These are phyloP conservation scores for Mucor circinelloides DNA, from an alignment of 371 early-diverging fungal species.

Conservation along the genomic window DNA sequence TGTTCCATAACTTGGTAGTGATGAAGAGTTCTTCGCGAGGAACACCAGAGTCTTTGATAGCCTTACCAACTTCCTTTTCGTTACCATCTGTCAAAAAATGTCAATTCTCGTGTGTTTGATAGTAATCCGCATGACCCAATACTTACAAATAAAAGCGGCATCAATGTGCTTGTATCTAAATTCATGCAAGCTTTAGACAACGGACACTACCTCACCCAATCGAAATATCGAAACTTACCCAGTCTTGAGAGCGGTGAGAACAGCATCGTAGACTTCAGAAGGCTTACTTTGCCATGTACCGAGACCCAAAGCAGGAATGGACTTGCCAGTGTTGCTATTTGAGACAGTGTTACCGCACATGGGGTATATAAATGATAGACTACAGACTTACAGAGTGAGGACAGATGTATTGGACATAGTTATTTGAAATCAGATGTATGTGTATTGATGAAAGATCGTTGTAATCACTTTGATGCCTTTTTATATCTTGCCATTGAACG, in stretches of 20 bases:
- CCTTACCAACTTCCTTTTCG: constrained; percentile 83
- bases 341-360: neutral
- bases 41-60: constrained; percentile 57
- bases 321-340: constrained; percentile 32
- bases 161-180: constrained; percentile 32
- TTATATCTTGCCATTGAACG: neutral
- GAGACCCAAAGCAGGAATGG: constrained; percentile 38
- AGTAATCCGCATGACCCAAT: neutral
- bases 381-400: constrained; percentile 19
- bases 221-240: constrained; percentile 14
- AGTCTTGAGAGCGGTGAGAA: constrained; percentile 44
- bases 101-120: neutral
- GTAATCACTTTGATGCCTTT: neutral
- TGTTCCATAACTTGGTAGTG: constrained; percentile 84
- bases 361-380: neutral
- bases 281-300: constrained; percentile 53
- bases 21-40: constrained; percentile 79
- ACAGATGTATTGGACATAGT: neutral
- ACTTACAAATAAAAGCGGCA: constrained; percentile 37
- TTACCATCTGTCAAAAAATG: constrained; percentile 31
- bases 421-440: neutral
- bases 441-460: neutral
- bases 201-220: no score
- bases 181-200: neutral
- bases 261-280: constrained; percentile 42